phyloP scores from a whole-genome alignment of 352 stramenopile species.

The Phytophthora ohioensis region DNA sequence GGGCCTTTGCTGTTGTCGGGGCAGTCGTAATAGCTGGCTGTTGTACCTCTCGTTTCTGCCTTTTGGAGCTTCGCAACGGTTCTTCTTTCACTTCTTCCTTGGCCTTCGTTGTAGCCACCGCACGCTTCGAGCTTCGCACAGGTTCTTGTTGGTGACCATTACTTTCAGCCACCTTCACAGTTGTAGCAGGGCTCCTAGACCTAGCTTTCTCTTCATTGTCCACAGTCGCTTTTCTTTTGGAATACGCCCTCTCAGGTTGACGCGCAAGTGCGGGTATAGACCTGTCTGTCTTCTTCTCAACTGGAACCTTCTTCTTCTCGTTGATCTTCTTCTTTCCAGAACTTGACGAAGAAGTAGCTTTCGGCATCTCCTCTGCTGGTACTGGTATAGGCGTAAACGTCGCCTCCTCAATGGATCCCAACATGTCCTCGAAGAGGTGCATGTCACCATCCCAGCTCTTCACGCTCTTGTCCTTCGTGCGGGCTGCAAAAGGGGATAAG shows the following conservation, averaged over 20 bases:
- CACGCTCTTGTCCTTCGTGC: slow-evolving; percentile 29
- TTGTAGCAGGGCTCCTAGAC: slow-evolving; percentile 2
- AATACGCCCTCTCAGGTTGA: slow-evolving; percentile 19
- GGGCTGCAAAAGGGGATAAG: slow-evolving; percentile 21
- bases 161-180: slow-evolving; percentile 9
- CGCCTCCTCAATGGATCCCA: slow-evolving; percentile 39
- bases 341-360: neutral
- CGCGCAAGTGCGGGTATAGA: neutral
- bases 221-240: slow-evolving; percentile 25
- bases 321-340: slow-evolving; percentile 15
- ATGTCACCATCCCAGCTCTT: slow-evolving; percentile 69
- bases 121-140: slow-evolving; percentile 24
- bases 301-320: slow-evolving; percentile 13
- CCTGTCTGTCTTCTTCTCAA: slow-evolving; percentile 8
- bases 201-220: slow-evolving; percentile 15
- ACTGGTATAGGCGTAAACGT: slow-evolving; percentile 24
- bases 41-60: slow-evolving; percentile 32
- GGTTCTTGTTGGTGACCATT: slow-evolving; percentile 11
- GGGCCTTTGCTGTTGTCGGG: slow-evolving; percentile 15
- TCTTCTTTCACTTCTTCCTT: slow-evolving; percentile 22
- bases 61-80: slow-evolving; percentile 22
- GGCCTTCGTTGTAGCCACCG: neutral
- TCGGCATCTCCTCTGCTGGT: slow-evolving; percentile 9
- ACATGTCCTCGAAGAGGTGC: slow-evolving; percentile 62
- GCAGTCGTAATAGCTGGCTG: slow-evolving; percentile 3